These are phyloP conservation scores for Xylariaceae sp. DNA, from an alignment of 2,329 filamentous ascomycete genomes.

Conservation along the genomic window DNA sequence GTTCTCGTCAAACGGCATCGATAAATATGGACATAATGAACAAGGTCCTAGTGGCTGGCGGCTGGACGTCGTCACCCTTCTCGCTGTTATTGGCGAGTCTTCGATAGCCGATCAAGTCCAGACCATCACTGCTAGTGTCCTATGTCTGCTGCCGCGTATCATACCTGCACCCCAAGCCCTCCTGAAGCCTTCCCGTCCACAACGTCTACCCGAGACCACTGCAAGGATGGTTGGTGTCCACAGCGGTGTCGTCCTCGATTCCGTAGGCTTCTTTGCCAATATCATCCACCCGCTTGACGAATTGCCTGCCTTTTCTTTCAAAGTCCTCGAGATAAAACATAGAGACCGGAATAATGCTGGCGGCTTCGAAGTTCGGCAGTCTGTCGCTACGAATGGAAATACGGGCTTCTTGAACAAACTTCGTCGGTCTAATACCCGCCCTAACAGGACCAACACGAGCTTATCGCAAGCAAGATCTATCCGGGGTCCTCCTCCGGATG, in stretches of 20 bases:
- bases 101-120: constrained; percentile 56
- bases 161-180: constrained; percentile 61
- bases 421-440: not conserved
- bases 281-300: constrained; percentile 55
- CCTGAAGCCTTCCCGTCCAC: constrained; percentile 52
- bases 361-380: constrained; percentile 18
- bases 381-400: constrained; percentile 7
- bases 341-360: constrained; percentile 28
- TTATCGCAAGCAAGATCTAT: constrained; percentile 12
- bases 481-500: constrained; percentile 15
- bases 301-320: constrained; percentile 44
- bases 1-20: constrained; percentile 34
- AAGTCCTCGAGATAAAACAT: constrained; percentile 47
- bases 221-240: constrained; percentile 57
- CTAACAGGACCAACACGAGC: constrained; percentile 13
- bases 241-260: constrained; percentile 50
- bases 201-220: constrained; percentile 50
- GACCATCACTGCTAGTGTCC: constrained; percentile 53
- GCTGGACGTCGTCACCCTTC: constrained; percentile 58
- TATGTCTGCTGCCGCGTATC: constrained; percentile 56
- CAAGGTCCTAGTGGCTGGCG: constrained; percentile 43
- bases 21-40: too few relatives aligned
- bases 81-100: constrained; percentile 60
- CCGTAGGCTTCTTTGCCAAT: constrained; percentile 59
- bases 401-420: constrained; percentile 12